These are phyloP conservation scores for Ilyonectria robusta DNA, from an alignment of 2,329 filamentous ascomycete species.

Conservation along the genomic window DNA sequence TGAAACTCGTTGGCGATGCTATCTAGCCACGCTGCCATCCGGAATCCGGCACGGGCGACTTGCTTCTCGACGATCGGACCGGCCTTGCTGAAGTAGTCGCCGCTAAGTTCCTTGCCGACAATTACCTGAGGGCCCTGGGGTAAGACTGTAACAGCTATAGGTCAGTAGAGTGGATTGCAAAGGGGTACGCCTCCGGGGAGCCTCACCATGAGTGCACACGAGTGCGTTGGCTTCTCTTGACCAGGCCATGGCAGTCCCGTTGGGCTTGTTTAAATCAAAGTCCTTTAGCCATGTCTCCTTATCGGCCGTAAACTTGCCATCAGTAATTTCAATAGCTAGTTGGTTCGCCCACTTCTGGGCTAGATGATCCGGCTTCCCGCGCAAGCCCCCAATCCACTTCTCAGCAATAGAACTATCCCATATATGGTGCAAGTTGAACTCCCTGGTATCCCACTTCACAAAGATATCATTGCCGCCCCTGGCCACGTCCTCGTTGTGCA, in stretches of 20 bases:
- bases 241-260: slow-evolving; percentile 73
- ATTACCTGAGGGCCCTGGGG: neutral
- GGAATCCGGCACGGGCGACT: neutral
- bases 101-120: neutral
- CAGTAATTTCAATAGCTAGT: slow-evolving; percentile 67
- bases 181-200: neutral
- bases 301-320: slow-evolving; percentile 67
- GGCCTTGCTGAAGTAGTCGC: neutral
- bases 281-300: slow-evolving; percentile 70
- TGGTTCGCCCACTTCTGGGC: slow-evolving; percentile 70
- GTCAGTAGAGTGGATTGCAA: neutral
- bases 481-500: slow-evolving; percentile 75
- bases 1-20: neutral
- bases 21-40: neutral
- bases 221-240: slow-evolving; percentile 73
- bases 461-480: slow-evolving; percentile 78
- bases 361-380: slow-evolving; percentile 59
- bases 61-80: neutral
- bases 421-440: slow-evolving; percentile 78
- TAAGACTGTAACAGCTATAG: neutral
- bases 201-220: slow-evolving; percentile 73
- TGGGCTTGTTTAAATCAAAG: slow-evolving; percentile 68
- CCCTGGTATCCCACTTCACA: slow-evolving; percentile 71
- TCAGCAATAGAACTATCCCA: slow-evolving; percentile 82
- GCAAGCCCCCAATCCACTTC: slow-evolving; percentile 71